These are phyloP conservation scores for Metschnikowia drakensbergensis DNA, from an alignment of 805 yeast species.

Conservation along the genomic window DNA sequence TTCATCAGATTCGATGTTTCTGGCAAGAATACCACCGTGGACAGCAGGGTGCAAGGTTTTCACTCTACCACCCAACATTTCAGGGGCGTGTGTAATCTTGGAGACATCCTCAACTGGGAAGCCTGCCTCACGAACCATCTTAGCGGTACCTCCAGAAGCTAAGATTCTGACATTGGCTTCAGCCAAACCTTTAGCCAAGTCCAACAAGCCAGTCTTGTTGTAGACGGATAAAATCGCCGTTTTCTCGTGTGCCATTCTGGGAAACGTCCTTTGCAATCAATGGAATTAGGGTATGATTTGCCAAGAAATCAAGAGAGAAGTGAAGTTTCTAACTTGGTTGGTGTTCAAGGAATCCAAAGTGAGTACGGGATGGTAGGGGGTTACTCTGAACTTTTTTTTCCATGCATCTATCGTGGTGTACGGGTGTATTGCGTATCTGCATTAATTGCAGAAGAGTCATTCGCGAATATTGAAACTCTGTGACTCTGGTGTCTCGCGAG, in stretches of 20 bases:
- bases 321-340: conserved; percentile 2
- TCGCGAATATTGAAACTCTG: background rate
- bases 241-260: conserved; percentile 46
- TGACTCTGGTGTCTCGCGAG: background rate
- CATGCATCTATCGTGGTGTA: conserved; percentile 1
- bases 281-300: background rate
- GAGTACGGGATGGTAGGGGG: conserved; percentile 4
- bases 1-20: conserved; percentile 88
- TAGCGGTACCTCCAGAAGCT: conserved; percentile 98
- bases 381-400: conserved; percentile 1
- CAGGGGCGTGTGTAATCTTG: conserved; percentile 95
- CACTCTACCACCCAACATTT: conserved; percentile 98
- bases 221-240: conserved; percentile 96
- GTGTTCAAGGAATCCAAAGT: conserved; percentile 1
- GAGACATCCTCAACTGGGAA: conserved; percentile 97
- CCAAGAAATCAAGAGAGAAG: background rate
- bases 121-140: conserved; percentile 91
- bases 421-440: conserved; percentile 3
- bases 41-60: conserved; percentile 98
- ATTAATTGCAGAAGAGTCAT: conserved; percentile 5
- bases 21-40: conserved; percentile 95
- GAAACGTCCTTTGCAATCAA: background rate
- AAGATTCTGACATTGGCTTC: conserved; percentile 85
- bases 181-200: conserved; percentile 90
- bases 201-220: conserved; percentile 94